Evolutionary conservation across 2,329 filamentous ascomycete species (phyloP), one percentile per base, ranked within the genome.

Genomic region (Massarina eburnea): DNA sequence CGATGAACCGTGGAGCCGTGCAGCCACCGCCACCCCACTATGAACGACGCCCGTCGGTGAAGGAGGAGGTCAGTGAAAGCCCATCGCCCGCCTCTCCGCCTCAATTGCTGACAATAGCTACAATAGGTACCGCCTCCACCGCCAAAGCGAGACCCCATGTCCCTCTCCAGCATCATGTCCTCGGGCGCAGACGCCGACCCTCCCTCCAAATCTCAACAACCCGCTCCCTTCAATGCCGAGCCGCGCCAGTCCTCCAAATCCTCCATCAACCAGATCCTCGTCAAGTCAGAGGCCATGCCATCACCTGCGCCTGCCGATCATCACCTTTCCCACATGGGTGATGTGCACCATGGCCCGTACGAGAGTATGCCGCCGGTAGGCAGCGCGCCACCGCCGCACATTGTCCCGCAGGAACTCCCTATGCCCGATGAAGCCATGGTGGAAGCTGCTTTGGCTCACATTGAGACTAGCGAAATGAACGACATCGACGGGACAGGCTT

Each of bases 81-180:
- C 12, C 21, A 17, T 20, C 17, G 4, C 15, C n/a, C 7, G 19
- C 22, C 6, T 15, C 18, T 17, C 14, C 33, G 5, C 33, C 15
- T 29, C 21, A 27, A 19, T 29, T 38, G 45, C 60, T 68, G 45
- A 64, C 61, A 46, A 42, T 46, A 41, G 32, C 34, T 42, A 36
- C 32, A 35, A 46, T 46, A 64, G 64, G 52, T 57, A 27, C 68
- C 91, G 82, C 89, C 86, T 41, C 82, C 87, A 81, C 87, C 86
- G 39, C 81, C 86, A 1, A 84, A 82, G 57, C 84, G 91, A 47
- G 88, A 95, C 67, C 88, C 91, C 42, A 96, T 96, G 91, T 94
- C 91, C 4, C 94, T 97, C 64, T 94, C 90, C 55, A 96, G 91
- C 67, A 95, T 97, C 48, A 84, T 97, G 34, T 92, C 90, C 14